These are phyloP conservation scores for Pseudopyricularia cyperi DNA, from an alignment of 2,329 filamentous ascomycete genomes.

Conservation along the genomic window DNA sequence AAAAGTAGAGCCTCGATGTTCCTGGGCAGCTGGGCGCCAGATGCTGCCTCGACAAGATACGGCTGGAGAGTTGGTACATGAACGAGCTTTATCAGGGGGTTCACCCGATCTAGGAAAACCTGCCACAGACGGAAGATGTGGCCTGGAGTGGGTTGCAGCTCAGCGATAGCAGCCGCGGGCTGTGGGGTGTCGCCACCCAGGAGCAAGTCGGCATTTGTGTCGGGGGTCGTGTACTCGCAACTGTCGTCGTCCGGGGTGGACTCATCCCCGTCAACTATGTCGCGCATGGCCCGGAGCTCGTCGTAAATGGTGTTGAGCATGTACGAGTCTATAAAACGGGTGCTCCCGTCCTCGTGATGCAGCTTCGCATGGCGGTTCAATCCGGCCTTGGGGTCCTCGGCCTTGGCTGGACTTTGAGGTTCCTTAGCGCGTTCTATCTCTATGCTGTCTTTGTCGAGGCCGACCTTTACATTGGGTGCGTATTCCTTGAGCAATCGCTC, in stretches of 20 bases:
- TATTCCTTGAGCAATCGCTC: constrained; percentile 47
- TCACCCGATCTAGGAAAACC: constrained; percentile 59
- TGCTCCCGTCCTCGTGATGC: constrained; percentile 38
- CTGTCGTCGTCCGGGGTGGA: constrained; percentile 34
- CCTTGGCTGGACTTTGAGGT: constrained; percentile 12
- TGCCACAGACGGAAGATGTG: constrained; percentile 65
- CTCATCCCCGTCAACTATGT: constrained; percentile 37
- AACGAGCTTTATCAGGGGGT: constrained; percentile 59
- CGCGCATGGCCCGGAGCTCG: constrained; percentile 46
- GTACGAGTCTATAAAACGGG: constrained; percentile 44
- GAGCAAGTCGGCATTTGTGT: constrained; percentile 38
- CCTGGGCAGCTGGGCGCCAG: constrained; percentile 37
- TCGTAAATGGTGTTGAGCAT: constrained; percentile 41
- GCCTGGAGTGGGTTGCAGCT: constrained; percentile 50
- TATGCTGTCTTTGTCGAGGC: constrained; percentile 8
- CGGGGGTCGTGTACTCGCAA: constrained; percentile 26
- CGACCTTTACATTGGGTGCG: constrained; percentile 21
- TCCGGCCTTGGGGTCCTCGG: constrained; percentile 14
- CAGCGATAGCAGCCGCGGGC: constrained; percentile 20
- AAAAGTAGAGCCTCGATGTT: constrained; percentile 51
- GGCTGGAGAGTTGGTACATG: constrained; percentile 59
- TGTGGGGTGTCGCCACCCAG: constrained; percentile 26
- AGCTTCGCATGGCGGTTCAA: constrained; percentile 34
- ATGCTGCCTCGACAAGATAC: constrained; percentile 48
- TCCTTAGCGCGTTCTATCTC: constrained; percentile 8